phyloP scores from a whole-genome alignment of 805 yeast genomes.

The Saccharomycopsis fermentans region DNA sequence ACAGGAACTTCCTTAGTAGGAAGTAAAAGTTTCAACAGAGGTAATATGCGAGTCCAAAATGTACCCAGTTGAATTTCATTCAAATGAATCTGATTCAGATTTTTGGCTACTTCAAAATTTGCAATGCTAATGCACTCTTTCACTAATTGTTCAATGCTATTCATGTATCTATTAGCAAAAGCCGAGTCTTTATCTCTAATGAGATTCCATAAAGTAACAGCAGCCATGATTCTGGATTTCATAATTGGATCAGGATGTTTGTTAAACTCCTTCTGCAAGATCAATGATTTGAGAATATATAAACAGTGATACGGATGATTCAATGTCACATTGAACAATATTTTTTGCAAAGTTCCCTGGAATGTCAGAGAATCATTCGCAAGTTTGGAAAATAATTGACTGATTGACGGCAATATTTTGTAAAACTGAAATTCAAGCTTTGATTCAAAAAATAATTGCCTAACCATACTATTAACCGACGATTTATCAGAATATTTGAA shows the following conservation, averaged over 20 bases:
- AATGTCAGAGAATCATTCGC: slow-evolving; percentile 39
- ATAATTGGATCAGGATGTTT: slow-evolving; percentile 29
- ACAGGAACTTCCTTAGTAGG: slow-evolving; percentile 46
- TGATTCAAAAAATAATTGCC: slow-evolving; percentile 24
- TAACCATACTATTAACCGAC: slow-evolving; percentile 34
- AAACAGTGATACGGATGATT: slow-evolving; percentile 68
- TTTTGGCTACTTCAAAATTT: slow-evolving; percentile 28
- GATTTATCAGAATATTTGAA: slow-evolving; percentile 45
- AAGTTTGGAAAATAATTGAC: slow-evolving; percentile 69
- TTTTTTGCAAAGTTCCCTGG: slow-evolving; percentile 40
- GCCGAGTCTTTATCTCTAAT: slow-evolving; percentile 17
- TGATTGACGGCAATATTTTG: slow-evolving; percentile 70
- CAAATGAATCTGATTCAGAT: slow-evolving; percentile 13
- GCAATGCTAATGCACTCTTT: slow-evolving; percentile 43
- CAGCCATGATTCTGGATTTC: slow-evolving; percentile 41
- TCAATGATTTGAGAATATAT: slow-evolving; percentile 50
- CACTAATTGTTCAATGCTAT: slow-evolving; percentile 42
- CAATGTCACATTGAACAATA: slow-evolving; percentile 38
- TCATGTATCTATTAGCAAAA: slow-evolving; percentile 27
- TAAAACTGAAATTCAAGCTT: slow-evolving; percentile 36
- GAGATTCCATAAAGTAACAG: slow-evolving; percentile 35
- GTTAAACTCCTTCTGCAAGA: slow-evolving; percentile 31
- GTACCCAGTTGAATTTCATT: slow-evolving; percentile 31
- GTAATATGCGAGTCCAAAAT: slow-evolving; percentile 51
- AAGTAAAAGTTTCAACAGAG: slow-evolving; percentile 43